Conservation (phyloP, 2,329 filamentous ascomycete species). For the Talaromyces rugulosus region DNA sequence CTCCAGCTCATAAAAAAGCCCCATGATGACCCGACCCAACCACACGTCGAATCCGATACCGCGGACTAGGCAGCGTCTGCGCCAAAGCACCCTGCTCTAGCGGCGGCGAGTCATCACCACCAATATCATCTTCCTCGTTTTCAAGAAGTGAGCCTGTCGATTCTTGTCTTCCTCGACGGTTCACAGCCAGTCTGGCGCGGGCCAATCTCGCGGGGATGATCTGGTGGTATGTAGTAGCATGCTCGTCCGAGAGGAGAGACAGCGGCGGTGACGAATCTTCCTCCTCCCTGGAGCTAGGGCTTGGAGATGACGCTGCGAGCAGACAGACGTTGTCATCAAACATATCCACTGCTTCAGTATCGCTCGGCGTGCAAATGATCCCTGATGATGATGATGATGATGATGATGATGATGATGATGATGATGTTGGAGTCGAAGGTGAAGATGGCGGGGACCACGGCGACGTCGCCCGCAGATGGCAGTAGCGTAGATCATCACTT, state of each 20-base stretch:
- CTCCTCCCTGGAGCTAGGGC: too few relatives aligned
- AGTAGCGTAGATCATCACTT: not conserved
- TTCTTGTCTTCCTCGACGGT: not conserved
- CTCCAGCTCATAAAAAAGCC: not conserved
- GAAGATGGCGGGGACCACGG: not conserved
- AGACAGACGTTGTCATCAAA: not conserved
- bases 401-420: not conserved
- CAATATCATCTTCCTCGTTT: not conserved
- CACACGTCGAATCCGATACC: not conserved
- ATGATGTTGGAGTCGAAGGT: not conserved
- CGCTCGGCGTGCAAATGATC: not conserved
- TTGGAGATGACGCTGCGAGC: not conserved
- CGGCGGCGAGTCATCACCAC: not conserved
- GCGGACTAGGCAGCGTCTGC: not conserved
- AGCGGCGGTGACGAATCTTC: not conserved
- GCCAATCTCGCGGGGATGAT: not conserved
- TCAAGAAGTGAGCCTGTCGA: not conserved
- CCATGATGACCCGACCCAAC: not conserved
- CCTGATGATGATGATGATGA: not conserved
- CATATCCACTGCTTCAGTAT: not conserved
- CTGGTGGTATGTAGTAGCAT: not conserved
- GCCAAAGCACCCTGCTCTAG: not conserved
- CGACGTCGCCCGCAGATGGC: not conserved
- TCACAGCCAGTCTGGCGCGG: not conserved
- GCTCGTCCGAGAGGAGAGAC: not conserved